Base-by-base conservation (phyloP, 2,329 filamentous ascomycete genomes). In the Verticillium nonalfalfae region DNA sequence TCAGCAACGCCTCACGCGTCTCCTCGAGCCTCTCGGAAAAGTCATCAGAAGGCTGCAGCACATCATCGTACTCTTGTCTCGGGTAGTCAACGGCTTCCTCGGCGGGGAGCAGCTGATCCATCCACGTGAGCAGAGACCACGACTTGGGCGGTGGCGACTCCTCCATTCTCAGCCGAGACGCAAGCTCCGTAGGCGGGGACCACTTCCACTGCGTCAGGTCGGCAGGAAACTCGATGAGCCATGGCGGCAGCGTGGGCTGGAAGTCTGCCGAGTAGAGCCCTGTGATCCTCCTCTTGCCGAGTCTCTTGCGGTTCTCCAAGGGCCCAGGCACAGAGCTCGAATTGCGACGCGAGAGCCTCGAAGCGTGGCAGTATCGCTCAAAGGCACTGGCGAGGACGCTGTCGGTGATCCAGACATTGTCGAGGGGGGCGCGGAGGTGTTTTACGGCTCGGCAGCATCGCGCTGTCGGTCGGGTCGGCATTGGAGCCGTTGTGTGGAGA, bases 371-470 rank as follows among this genome's bases (percentile, higher is more conserved):
- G 67, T 77, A 81, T 18, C 77, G 75, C 56, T 79, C 76, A 66
- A 86, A 83, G 2, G 81, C 79, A 59, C 74, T 72, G 31, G 75
- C 72, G 14, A 89, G 77, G 31, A 82, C 66, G 56, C 83, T 77
- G 66, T 90, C 86, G 35, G 81, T 80, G 64, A 89, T 79, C 84
- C 86, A 89, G 66, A 87, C 69, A 54, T 76, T 73, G 59, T 83
- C 80, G 62, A 67, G 66, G 11, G 75, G 67, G 21, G 74, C 67
- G 54, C 71, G 65, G 52, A 78, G 68, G 55, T 76, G 75, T 63
- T 78, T 77, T 68, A 78, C 75, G 72, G 76, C 79, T 74, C 78
- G 76, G 69, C 75, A 78, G 77, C 80, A 85, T 62, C 68, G 72
- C 70, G 76, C 77, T 69, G 77, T 70, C 33, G 58, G 58, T 59